These are phyloP conservation scores for Tubosaeta brunneosetosa DNA, from an alignment of 768 basidiomycete species.

Conservation along the genomic window DNA sequence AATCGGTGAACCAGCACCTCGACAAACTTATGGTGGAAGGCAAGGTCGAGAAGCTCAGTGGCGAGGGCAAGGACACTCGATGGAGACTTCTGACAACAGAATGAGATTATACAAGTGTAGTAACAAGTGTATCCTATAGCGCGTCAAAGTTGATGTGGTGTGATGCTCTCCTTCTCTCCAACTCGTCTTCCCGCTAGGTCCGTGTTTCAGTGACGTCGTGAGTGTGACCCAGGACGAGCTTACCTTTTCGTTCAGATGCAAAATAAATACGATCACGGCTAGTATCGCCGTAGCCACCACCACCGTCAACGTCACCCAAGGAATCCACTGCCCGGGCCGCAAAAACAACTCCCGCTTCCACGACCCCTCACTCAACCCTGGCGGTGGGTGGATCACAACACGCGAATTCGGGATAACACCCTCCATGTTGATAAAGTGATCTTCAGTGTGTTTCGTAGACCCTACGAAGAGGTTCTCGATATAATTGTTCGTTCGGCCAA, in stretches of 20 bases:
- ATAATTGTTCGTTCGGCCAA: slow-evolving; percentile 98
- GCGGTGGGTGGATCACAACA: slow-evolving; percentile 85
- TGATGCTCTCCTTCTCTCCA: slow-evolving; percentile 81
- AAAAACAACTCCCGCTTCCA: slow-evolving; percentile 92
- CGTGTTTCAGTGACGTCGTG: slow-evolving; percentile 5
- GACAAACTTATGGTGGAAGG: slow-evolving; percentile 67
- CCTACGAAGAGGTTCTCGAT: slow-evolving; percentile 98
- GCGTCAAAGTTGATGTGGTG: slow-evolving; percentile 98
- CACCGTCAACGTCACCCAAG: slow-evolving; percentile 91
- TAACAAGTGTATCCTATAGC: slow-evolving; percentile 40
- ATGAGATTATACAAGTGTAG: slow-evolving; percentile 13
- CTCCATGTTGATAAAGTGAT: slow-evolving; percentile 90
- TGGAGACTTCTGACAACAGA: slow-evolving; percentile 38
- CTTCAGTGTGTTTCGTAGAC: slow-evolving; percentile 64
- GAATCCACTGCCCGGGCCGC: slow-evolving; percentile 95
- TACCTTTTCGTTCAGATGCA: slow-evolving; percentile 94
- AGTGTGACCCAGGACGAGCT: slow-evolving; percentile 18
- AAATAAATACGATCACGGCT: slow-evolving; percentile 75
- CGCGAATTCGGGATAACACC: slow-evolving; percentile 97
- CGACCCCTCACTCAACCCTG: slow-evolving; percentile 40
- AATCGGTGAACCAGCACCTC: slow-evolving; percentile 65
- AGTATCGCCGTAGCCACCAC: slow-evolving; percentile 68
- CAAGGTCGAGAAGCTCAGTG: slow-evolving; percentile 45
- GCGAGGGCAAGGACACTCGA: slow-evolving; percentile 45
- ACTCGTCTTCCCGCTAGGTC: slow-evolving; percentile 83